These are phyloP conservation scores for Xylaria sp. DNA, from an alignment of 2,329 filamentous ascomycete genomes.

Conservation along the genomic window DNA sequence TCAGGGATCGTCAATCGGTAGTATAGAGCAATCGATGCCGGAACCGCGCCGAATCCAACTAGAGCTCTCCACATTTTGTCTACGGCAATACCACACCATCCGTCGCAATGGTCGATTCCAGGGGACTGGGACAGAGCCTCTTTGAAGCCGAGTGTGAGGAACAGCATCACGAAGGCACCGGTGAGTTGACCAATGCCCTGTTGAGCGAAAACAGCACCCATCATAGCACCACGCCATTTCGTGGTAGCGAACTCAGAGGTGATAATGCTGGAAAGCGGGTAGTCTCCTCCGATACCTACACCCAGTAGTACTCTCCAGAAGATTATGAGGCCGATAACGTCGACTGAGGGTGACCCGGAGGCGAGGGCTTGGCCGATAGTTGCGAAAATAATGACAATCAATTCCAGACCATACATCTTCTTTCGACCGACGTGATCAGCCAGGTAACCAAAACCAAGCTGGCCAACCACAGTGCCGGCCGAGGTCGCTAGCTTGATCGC, in stretches of 20 bases:
- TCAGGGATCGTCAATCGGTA: conserved; percentile 84
- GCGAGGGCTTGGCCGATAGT: conserved; percentile 77
- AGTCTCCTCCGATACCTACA: conserved; percentile 79
- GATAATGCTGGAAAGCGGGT: conserved; percentile 83
- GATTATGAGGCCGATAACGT: conserved; percentile 73
- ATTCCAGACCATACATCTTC: conserved; percentile 76
- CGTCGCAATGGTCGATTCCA: conserved; percentile 66
- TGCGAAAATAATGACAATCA: conserved; percentile 83
- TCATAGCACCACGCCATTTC: conserved; percentile 85
- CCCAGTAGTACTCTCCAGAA: conserved; percentile 86
- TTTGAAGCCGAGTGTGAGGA: conserved; percentile 78
- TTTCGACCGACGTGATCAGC: conserved; percentile 83
- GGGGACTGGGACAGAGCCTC: conserved; percentile 65
- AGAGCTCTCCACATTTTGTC: conserved; percentile 90
- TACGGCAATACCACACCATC: conserved; percentile 73
- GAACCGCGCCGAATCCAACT: conserved; percentile 83
- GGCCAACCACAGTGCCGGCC: conserved; percentile 83
- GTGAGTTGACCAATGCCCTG: conserved; percentile 84
- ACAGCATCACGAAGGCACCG: conserved; percentile 79
- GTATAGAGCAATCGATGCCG: conserved; percentile 83
- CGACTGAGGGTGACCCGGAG: conserved; percentile 69
- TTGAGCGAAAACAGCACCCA: conserved; percentile 88
- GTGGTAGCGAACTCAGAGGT: conserved; percentile 89
- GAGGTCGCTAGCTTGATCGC: conserved; percentile 89
- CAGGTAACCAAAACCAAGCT: conserved; percentile 80